A percentile compares a stretch with the other conserved stretches of the same genome.
Evolutionary conservation across 129 eudicot species (phyloP).

Genomic region (Erigeron canadensis): DNA sequence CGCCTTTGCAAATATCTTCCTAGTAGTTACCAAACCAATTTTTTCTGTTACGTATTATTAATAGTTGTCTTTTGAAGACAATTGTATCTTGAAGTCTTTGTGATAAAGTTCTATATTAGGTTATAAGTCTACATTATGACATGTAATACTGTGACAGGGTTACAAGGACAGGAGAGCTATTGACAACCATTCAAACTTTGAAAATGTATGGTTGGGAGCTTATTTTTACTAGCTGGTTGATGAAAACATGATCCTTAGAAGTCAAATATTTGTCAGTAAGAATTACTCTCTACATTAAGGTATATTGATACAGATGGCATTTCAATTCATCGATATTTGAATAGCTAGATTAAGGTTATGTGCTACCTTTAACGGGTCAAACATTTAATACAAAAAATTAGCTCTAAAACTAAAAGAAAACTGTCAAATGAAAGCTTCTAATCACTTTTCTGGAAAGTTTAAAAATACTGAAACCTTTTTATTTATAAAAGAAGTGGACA

Average conservation of each 20-base stretch:
- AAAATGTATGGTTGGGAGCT: slow-evolving; percentile 99
- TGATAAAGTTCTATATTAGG: not conserved
- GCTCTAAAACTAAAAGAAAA: no score
- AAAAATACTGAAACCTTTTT: no score
- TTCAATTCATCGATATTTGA: not conserved
- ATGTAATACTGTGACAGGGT: slow-evolving; percentile 56
- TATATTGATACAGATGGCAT: not conserved
- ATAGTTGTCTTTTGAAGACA: not conserved
- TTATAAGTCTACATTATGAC: not conserved
- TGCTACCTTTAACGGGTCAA: not conserved
- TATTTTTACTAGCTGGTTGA: slow-evolving; percentile 78
- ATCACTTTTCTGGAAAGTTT: no score
- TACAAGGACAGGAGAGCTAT: slow-evolving; percentile 74
- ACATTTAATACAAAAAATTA: not conserved
- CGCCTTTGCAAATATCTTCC: no score
- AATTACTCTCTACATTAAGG: not conserved
- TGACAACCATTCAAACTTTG: slow-evolving; percentile 72
- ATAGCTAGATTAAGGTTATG: slow-evolving; percentile 5
- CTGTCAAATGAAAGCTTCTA: no score
- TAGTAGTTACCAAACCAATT: slow-evolving; percentile 10
- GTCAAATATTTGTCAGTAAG: slow-evolving; percentile 69
- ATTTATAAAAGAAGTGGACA: not conserved
- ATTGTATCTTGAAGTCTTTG: not conserved
- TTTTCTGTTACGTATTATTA: slow-evolving; percentile 5
- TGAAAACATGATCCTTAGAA: slow-evolving; percentile 85